phyloP scores from a whole-genome alignment of 495 filamentous ascomycete species.

The Penicillium daleae region DNA sequence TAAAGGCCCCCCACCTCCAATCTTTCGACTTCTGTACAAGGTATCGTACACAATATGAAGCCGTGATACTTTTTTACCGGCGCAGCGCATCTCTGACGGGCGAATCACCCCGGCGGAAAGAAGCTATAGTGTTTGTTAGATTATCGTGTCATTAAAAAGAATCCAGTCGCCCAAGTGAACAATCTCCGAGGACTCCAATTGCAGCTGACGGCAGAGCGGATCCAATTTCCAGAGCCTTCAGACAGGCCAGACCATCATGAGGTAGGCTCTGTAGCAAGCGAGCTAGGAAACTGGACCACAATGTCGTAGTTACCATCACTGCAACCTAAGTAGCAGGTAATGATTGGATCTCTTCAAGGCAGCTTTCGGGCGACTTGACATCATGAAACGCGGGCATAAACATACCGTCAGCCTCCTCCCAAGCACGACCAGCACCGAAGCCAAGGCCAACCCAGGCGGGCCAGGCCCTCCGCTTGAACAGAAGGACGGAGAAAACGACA shows the following conservation, averaged over 20 bases:
- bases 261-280: not conserved
- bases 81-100: conserved; percentile 51
- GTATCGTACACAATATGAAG: conserved; percentile 48
- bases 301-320: not conserved
- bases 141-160: not conserved
- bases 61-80: conserved; percentile 35
- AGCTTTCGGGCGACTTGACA: conserved; percentile 1
- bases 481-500: conserved; percentile 94
- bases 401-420: conserved; percentile 76
- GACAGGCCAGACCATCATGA: not conserved
- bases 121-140: conserved; percentile 39
- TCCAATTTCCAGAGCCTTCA: not conserved
- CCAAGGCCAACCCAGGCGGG: conserved; percentile 89
- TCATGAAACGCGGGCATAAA: conserved; percentile 22
- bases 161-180: not conserved
- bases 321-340: not conserved
- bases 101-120: conserved; percentile 52
- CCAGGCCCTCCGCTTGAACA: conserved; percentile 98
- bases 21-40: conserved; percentile 42
- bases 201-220: not conserved
- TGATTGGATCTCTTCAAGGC: not conserved
- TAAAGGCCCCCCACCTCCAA: conserved; percentile 8
- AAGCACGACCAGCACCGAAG: conserved; percentile 93
- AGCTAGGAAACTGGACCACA: not conserved
- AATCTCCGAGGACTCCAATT: not conserved